phyloP scores from a whole-genome alignment of 495 filamentous ascomycete genomes.

The Penicillium parvum region DNA sequence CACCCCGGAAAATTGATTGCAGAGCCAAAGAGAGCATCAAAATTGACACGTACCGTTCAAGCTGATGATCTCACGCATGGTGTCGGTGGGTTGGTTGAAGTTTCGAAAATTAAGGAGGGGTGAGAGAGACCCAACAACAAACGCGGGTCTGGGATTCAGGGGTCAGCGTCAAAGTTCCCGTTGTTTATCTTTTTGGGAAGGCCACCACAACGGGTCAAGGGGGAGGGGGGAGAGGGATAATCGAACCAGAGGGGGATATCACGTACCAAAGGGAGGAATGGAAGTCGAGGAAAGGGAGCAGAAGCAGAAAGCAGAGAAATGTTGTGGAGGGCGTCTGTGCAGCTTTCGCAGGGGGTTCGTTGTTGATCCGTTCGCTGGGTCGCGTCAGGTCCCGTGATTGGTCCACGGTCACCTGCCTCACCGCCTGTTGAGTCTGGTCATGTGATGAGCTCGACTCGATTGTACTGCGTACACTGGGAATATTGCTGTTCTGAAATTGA shows the following conservation, averaged over 20 bases:
- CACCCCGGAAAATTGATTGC: conserved; percentile 6
- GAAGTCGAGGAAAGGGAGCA: conserved; percentile 21
- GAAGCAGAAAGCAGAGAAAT: conserved; percentile 15
- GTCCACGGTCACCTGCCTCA: conserved; percentile 19
- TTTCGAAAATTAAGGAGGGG: conserved; percentile 32
- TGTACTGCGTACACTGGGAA: too few species aligned
- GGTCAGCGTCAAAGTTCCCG: conserved; percentile 12
- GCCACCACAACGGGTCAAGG: conserved; percentile 13
- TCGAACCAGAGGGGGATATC: conserved; percentile 7
- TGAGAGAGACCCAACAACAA: conserved; percentile 33
- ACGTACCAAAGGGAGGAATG: conserved; percentile 32
- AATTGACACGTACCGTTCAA: conserved; percentile 77
- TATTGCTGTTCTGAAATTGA: too few species aligned
- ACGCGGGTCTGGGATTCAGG: conserved; percentile 27
- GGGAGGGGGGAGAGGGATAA: conserved; percentile 15
- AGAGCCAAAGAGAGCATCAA: not conserved
- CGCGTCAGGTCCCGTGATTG: conserved; percentile 39
- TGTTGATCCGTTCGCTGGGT: conserved; percentile 42
- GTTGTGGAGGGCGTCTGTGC: conserved; percentile 31
- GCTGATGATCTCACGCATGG: conserved; percentile 98
- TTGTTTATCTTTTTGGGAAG: too few species aligned
- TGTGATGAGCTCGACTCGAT: not conserved
- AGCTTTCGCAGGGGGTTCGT: conserved; percentile 30
- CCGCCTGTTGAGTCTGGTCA: conserved; percentile 9
- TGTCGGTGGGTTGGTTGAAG: conserved; percentile 43